phyloP scores from a whole-genome alignment of 441 rosid genomes.

The Eruca vesicaria region DNA sequence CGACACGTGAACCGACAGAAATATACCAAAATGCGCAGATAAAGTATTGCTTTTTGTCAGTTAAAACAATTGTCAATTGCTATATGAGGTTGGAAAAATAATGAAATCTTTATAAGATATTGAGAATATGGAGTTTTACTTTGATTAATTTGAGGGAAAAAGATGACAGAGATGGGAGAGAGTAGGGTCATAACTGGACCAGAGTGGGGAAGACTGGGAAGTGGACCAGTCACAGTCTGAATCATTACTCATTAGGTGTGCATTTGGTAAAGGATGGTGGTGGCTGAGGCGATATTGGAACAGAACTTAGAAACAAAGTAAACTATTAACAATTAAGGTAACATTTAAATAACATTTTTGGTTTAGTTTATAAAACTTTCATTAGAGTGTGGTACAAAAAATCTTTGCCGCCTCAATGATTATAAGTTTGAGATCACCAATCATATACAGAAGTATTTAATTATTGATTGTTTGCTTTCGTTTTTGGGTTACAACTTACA shows the following conservation, averaged over 20 bases:
- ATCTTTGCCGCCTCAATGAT: background rate
- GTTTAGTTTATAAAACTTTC: background rate
- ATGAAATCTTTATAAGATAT: background rate
- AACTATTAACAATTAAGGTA: background rate
- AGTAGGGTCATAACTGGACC: conserved; percentile 19
- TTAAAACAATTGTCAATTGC: conserved; percentile 21
- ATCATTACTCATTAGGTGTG: conserved; percentile 28
- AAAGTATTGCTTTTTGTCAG: conserved; percentile 1
- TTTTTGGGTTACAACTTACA: background rate
- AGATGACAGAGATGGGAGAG: background rate
- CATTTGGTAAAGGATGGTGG: conserved; percentile 20
- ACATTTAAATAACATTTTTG: background rate
- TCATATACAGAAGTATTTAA: background rate
- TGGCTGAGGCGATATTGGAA: background rate
- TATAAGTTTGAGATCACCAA: background rate
- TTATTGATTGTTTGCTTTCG: background rate
- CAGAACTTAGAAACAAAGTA: conserved; percentile 30
- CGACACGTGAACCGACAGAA: conserved; percentile 37
- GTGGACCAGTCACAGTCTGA: conserved; percentile 28
- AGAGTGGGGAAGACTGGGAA: conserved; percentile 17
- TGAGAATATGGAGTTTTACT: conserved; percentile 19
- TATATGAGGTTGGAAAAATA: conserved; percentile 5
- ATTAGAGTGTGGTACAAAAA: background rate
- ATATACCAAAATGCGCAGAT: too few relatives aligned
- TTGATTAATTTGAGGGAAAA: conserved; percentile 13